phyloP scores from a whole-genome alignment of 345 rosid genomes.

The Boechera stricta region DNA sequence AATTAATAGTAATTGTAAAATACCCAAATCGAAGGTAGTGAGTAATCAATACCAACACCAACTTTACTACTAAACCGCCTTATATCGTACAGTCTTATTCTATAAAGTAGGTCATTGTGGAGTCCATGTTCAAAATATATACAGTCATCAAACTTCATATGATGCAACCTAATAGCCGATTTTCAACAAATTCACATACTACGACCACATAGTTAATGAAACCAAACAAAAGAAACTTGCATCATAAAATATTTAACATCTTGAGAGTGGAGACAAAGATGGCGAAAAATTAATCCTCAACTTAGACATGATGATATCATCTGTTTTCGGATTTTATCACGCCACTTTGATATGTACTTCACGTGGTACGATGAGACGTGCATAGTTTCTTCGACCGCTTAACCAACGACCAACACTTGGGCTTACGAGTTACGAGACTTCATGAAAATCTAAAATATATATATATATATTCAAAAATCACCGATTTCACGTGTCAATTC shows the following conservation, averaged over 20 bases:
- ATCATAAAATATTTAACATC: background rate
- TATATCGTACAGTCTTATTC: too few relatives aligned
- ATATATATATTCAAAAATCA: background rate
- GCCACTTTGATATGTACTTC: conserved; percentile 12
- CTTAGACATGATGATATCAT: conserved; percentile 5
- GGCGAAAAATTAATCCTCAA: conserved; percentile 15
- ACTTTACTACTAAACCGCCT: background rate
- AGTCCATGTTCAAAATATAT: background rate
- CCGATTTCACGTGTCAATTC: conserved; percentile 6
- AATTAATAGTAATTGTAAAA: background rate
- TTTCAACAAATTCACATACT: background rate
- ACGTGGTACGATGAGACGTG: conserved; percentile 25
- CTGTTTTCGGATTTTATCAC: background rate
- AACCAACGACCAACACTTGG: conserved; percentile 17
- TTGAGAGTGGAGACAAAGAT: background rate
- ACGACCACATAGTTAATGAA: background rate
- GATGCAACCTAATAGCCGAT: background rate
- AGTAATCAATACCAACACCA: background rate
- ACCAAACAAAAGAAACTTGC: background rate
- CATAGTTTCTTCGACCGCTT: conserved; percentile 16
- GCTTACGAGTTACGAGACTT: background rate
- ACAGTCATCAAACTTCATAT: background rate
- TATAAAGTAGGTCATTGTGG: background rate
- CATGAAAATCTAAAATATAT: background rate
- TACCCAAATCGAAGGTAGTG: background rate